Evolutionary conservation across 768 basidiomycete species (phyloP).

Genomic region (Agaricus sinodeliciosus): DNA sequence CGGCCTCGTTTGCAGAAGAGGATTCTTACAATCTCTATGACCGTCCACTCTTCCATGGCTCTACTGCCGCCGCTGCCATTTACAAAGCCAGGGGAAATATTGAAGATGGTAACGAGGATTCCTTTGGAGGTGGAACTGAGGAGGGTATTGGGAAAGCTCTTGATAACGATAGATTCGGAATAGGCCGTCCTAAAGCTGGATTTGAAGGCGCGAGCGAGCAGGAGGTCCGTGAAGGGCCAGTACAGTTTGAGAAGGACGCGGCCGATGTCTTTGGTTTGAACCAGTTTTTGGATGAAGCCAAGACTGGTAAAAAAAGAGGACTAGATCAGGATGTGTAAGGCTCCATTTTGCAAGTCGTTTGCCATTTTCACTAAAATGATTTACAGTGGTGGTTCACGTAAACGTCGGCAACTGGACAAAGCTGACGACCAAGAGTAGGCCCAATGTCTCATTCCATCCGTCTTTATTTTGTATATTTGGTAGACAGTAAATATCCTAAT

Average conservation of each 20-base stretch:
- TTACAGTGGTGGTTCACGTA: slow-evolving; percentile 50
- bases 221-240: slow-evolving; percentile 86
- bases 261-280: slow-evolving; percentile 96
- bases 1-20: slow-evolving; percentile 78
- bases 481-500: slow-evolving; percentile 6
- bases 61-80: slow-evolving; percentile 97
- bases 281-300: slow-evolving; percentile 96
- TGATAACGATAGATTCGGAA: slow-evolving; percentile 88
- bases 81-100: slow-evolving; percentile 94
- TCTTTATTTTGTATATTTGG: background rate
- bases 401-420: slow-evolving; percentile 62
- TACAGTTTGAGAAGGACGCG: slow-evolving; percentile 97
- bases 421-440: slow-evolving; percentile 36
- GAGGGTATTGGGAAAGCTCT: slow-evolving; percentile 90
- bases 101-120: slow-evolving; percentile 78
- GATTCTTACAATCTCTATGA: slow-evolving; percentile 96
- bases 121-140: slow-evolving; percentile 91
- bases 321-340: slow-evolving; percentile 70
- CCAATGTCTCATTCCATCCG: slow-evolving; percentile 7
- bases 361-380: background rate
- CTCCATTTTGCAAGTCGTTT: background rate
- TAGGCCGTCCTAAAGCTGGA: slow-evolving; percentile 78
- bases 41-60: slow-evolving; percentile 91
- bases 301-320: slow-evolving; percentile 88
- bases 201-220: slow-evolving; percentile 89